Evolutionary conservation across 768 basidiomycete species (phyloP), one percentile per base, ranked within the genome.

Genomic region (Leccinum subgranulosum): DNA sequence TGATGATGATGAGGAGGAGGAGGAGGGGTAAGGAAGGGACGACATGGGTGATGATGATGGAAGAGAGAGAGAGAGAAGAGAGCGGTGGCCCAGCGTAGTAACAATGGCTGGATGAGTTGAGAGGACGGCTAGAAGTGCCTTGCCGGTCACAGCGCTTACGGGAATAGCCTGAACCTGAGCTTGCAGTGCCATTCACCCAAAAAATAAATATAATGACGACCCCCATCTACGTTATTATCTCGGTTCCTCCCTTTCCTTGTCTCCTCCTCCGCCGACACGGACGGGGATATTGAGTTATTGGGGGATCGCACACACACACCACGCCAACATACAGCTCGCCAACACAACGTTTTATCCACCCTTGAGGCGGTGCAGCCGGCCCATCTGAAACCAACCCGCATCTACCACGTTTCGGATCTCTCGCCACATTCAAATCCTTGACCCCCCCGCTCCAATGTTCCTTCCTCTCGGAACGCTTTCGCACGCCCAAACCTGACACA

Each of bases 21-120:
- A 47, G 29, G 75, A 65, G 43, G 75, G 61, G 34, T 69, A 59
- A 17, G 70, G 50, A 45, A 67, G 54, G 65, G 65, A 48, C 15
- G 66, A 66, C 72, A 78, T 76, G 65, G 33, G 33, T 62, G 76
- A 64, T 65, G 68, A 69, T 76, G 68, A 75, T 73, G 71, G 67
- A 70, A 31, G 31, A 31, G 31, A 69, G 70, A 70, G 73, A 39
- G 39, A 43, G 41, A 43, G 39, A 23, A 64, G 67, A 66, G 69
- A 70, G 73, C 70, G 60, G 72, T 74, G 72, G 69, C 65, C 72
- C 71, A 43, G 74, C 69, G 72, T 70, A 72, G 72, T 70, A 72
- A 76, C 74, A 76, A 76, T 75, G 77, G 73, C 73, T 67, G 71
- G 65, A 69, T 54, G 69, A 70, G 61, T 70, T 69, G 67, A 58